Conservation (phyloP, 306 rosid species). For the Datisca glomerata region DNA sequence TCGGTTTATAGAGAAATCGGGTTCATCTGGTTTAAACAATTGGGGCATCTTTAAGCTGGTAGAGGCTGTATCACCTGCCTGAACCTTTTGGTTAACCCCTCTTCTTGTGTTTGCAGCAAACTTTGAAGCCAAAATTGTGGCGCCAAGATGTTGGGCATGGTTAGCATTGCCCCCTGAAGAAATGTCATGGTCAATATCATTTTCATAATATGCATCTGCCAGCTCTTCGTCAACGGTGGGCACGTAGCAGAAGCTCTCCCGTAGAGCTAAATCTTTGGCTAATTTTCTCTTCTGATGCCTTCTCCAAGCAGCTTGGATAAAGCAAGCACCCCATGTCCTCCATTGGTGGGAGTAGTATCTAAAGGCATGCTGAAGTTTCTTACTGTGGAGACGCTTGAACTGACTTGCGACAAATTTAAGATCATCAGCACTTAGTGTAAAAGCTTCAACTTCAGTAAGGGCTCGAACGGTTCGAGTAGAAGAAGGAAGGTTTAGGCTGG, state of each 20-base stretch:
- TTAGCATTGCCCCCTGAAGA: constrained; percentile 11
- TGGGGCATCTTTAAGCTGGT: constrained; percentile 44
- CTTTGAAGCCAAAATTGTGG: constrained; percentile 59
- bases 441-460: constrained; percentile 75
- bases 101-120: constrained; percentile 66
- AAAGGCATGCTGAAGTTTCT: constrained; percentile 56
- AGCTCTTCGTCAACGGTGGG: constrained; percentile 14
- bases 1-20: constrained; percentile 51
- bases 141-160: constrained; percentile 29
- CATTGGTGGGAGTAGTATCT: constrained; percentile 64
- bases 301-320: constrained; percentile 76
- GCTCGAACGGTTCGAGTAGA: constrained; percentile 73
- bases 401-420: constrained; percentile 66
- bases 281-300: constrained; percentile 44
- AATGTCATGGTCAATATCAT: constrained; percentile 10
- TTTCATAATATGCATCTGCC: constrained; percentile 15
- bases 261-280: constrained; percentile 35
- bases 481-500: constrained; percentile 60
- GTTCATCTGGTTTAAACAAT: constrained; percentile 80
- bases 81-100: constrained; percentile 30
- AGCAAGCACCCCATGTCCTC: constrained; percentile 84
- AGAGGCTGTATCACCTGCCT: constrained; percentile 25
- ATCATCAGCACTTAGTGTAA: constrained; percentile 70
- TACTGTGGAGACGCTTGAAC: constrained; percentile 78
- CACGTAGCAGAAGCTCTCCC: constrained; percentile 36